Evolutionary conservation across 768 basidiomycete species (phyloP).

Genomic region (Coprinopsis marcescibilis): DNA sequence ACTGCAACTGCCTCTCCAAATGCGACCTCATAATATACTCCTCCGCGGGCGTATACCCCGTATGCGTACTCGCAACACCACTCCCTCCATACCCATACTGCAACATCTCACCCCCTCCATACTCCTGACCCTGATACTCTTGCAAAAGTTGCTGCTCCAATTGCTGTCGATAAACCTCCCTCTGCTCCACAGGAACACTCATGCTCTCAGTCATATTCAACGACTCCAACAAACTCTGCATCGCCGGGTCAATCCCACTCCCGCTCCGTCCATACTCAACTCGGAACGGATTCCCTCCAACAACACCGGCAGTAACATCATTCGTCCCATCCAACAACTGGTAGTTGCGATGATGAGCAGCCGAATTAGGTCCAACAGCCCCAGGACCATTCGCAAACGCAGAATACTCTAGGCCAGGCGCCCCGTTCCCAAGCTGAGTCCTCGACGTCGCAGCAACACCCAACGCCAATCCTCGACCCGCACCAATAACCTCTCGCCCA

Average conservation of each 20-base stretch:
- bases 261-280: too few species aligned
- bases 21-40: slow-evolving; percentile 61
- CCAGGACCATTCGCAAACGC: slow-evolving; percentile 10
- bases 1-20: slow-evolving; percentile 21
- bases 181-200: neutral
- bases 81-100: slow-evolving; percentile 6
- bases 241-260: slow-evolving; percentile 5
- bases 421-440: slow-evolving; percentile 8
- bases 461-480: slow-evolving; percentile 3
- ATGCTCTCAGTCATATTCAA: neutral
- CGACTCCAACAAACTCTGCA: slow-evolving; percentile 4
- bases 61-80: slow-evolving; percentile 14
- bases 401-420: slow-evolving; percentile 8
- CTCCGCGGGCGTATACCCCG: slow-evolving; percentile 66
- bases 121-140: slow-evolving; percentile 3
- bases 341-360: neutral
- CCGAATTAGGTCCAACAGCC: neutral
- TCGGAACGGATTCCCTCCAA: slow-evolving; percentile 23
- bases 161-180: slow-evolving; percentile 5
- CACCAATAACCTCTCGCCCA: slow-evolving; percentile 3
- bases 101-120: neutral
- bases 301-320: too few species aligned
- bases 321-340: neutral
- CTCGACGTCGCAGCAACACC: neutral
- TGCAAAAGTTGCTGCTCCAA: slow-evolving; percentile 7